A percentile compares a stretch with the other conserved stretches of the same genome.
Conservation (phyloP, 495 filamentous ascomycete genomes). For the Hyaloscypha bicolor region DNA sequence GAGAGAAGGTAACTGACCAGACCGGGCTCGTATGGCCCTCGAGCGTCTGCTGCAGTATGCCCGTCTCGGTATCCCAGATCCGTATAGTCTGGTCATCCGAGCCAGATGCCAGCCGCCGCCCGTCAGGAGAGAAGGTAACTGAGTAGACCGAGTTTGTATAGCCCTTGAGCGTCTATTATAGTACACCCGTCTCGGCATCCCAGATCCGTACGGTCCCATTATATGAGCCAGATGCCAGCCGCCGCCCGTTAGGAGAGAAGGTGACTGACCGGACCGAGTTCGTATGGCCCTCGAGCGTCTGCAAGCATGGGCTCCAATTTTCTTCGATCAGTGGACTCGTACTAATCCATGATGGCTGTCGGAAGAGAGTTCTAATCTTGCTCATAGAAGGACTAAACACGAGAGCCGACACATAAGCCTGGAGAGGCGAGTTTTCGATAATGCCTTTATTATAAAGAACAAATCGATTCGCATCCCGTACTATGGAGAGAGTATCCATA, state of each 20-base stretch:
- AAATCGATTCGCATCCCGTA: slow-evolving; percentile 22
- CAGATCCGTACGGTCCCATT: slow-evolving; percentile 3
- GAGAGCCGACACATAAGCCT: not conserved
- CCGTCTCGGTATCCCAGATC: not conserved
- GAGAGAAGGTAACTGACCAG: not conserved
- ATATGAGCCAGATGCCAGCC: not conserved
- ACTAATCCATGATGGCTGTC: too few species aligned
- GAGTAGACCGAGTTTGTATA: not conserved
- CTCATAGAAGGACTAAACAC: not conserved
- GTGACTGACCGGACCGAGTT: slow-evolving; percentile 28
- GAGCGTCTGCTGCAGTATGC: not conserved
- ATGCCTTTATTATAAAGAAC: slow-evolving; percentile 10
- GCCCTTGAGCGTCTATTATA: slow-evolving; percentile 11
- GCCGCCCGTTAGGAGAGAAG: slow-evolving; percentile 41
- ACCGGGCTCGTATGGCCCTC: not conserved
- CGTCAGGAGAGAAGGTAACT: too few species aligned
- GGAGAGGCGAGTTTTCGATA: slow-evolving; percentile 4
- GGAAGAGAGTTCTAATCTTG: not conserved
- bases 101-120: too few species aligned
- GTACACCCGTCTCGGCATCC: not conserved
- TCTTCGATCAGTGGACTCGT: too few species aligned
- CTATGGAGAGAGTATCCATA: too few species aligned
- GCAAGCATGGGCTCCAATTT: not conserved
- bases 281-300: slow-evolving; percentile 9
- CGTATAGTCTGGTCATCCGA: too few species aligned